Evolutionary conservation across 2,329 filamentous ascomycete genomes (phyloP), one percentile per base, ranked within the genome.

Genomic region (Neonectria sp.): DNA sequence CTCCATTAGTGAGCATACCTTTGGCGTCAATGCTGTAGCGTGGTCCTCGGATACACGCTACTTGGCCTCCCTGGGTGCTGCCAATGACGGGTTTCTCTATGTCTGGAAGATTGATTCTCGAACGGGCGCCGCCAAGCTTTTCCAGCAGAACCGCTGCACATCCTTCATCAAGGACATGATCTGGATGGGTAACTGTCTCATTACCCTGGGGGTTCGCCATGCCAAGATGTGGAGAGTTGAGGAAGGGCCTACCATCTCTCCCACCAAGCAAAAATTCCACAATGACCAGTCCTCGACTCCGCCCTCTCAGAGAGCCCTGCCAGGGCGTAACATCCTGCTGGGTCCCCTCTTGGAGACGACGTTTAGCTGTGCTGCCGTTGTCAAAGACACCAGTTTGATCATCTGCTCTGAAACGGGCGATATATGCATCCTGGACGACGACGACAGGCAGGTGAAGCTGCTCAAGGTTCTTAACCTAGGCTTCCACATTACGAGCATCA

Each of bases 41-140:
- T 99, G 97, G 87, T 98, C 95, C 68, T 87, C 92, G 1, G 94
- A 98, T 79, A 94, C 93, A 13, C 92, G 89, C 71, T 97, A 92
- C 79, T 87, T 99, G 37, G 96, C 96, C 3, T 97, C 95, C 24
- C 86, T 99, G 13, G 96, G 96, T 31, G 90, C 92, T 21, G 89
- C 93, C 62, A 98, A 98, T 78, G 96, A 99, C 81, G 95, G 95
- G 1, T 98, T 97, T 77, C 86, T 99, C 24, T 97, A 95, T 78
- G 87, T 98, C 31, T 98, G 95, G 95, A 90, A 87, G 72, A 89
- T 98, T 71, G 95, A 97, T 75, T 83, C 92, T n/a, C 92, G 91
- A 55, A 96, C 90, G 11, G 95, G 95, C 21, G 88, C 92, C 24
- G 92, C 95, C 2, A 94, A 87, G 73, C 84, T 98, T 37, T 88